Percentiles rank a stretch among this genome's conserved stretches.
These are phyloP conservation scores for Penicillium hordei DNA, from an alignment of 2,329 filamentous ascomycete species.

Conservation along the genomic window DNA sequence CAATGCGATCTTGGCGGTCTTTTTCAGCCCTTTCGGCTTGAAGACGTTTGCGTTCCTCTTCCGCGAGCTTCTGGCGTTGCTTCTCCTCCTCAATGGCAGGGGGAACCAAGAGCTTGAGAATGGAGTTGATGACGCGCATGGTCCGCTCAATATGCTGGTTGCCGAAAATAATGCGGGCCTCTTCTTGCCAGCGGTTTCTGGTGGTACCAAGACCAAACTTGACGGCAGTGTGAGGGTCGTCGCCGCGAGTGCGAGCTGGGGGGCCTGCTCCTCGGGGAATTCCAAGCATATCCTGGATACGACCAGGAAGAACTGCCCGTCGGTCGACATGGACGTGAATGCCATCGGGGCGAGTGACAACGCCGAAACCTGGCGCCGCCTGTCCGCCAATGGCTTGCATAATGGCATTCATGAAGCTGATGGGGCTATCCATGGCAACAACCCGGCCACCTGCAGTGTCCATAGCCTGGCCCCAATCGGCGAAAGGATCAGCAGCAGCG, in stretches of 20 bases:
- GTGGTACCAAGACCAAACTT: constrained; percentile 73
- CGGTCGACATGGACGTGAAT: constrained; percentile 58
- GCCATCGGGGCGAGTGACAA: constrained; percentile 49
- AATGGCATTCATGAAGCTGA: constrained; percentile 59
- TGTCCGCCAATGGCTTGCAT: constrained; percentile 55
- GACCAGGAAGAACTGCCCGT: constrained; percentile 49
- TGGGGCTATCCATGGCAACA: constrained; percentile 51
- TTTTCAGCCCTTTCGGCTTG: constrained; percentile 63
- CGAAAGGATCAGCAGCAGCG: constrained; percentile 44
- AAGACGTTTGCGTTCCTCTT: constrained; percentile 57
- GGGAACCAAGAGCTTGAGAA: constrained; percentile 74
- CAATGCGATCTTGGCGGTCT: constrained; percentile 62
- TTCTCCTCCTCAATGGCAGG: constrained; percentile 80
- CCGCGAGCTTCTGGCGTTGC: constrained; percentile 61
- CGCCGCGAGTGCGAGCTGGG: constrained; percentile 36
- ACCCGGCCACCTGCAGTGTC: constrained; percentile 48
- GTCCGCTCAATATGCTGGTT: constrained; percentile 66
- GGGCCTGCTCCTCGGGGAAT: constrained; percentile 32
- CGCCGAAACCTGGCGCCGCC: constrained; percentile 44
- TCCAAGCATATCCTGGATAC: constrained; percentile 53
- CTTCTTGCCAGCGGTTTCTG: constrained; percentile 78
- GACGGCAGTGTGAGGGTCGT: constrained; percentile 66
- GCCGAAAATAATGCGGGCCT: constrained; percentile 83
- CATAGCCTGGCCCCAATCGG: constrained; percentile 55
- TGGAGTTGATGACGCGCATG: constrained; percentile 63